Evolutionary conservation across 2,329 filamentous ascomycete species (phyloP), one percentile per base, ranked within the genome.

Genomic region (Tolypocladium ovalisporum): DNA sequence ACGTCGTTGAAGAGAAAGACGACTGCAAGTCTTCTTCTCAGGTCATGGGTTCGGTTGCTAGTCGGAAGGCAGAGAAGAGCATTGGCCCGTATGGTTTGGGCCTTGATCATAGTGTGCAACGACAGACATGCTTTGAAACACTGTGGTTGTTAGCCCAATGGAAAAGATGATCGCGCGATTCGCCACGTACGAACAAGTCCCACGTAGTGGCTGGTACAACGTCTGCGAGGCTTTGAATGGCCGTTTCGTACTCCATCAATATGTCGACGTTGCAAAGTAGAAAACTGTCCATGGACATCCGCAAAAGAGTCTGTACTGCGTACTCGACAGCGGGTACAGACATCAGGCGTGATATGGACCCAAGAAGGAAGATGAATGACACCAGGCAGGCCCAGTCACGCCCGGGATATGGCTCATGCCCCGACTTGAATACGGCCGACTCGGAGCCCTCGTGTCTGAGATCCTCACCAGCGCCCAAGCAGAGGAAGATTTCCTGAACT

Each of bases 11-110:
- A 81, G 61, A 89, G 75, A 61, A 83, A 85, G 1, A 80, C 78
- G 6, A 86, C 73, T 3, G 89, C 87, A 9, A 94, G 76, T 37
- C 85, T 76, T 13, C 86, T 79, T 36, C 86, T 80, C 34, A 93
- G 73, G 39, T 86, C 80, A 60, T 86, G 80, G 1, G 81, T 70
- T 0, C 74, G 64, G 4, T 74, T 77, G 7, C 73, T 75, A 12
- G 79, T 72, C 0, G 87, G 83, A 19, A 93, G 76, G 49, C 79
- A 76, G 22, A 77, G 71, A 13, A 90, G 73, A 5, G 85, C 73
- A 51, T 82, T 79, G 56, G 78, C 76, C 56, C 84, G 81, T 2
- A 89, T 72, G 77, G 69, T 61, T 78, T 76, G 34, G 68, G 71
- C 42, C 51, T 65, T 64, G 58, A 85, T 73, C 49, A 73, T 74